phyloP scores from a whole-genome alignment of 2,329 filamentous ascomycete species.

The Teratosphaeriaceae sp. region DNA sequence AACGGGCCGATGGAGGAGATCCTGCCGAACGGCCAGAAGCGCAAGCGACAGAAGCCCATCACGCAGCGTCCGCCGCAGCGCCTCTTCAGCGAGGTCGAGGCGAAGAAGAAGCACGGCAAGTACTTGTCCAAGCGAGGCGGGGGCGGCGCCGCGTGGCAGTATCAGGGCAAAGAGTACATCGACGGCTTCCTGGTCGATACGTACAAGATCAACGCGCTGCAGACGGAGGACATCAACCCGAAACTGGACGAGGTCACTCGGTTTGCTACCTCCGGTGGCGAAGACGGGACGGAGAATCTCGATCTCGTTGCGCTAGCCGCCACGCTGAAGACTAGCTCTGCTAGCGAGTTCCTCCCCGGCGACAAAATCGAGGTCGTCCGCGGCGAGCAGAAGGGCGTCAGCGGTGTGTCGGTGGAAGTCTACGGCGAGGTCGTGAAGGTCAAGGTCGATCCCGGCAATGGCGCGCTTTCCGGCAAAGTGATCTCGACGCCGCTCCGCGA shows the following conservation, averaged over 20 bases:
- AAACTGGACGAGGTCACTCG: constrained; percentile 92
- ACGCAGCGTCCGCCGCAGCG: constrained; percentile 75
- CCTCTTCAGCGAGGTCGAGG: constrained; percentile 88
- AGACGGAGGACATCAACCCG: constrained; percentile 86
- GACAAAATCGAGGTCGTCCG: constrained; percentile 96
- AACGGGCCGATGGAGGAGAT: constrained; percentile 37
- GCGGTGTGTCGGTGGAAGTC: constrained; percentile 78
- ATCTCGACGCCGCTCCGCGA: constrained; percentile 92
- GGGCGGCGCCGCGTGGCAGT: constrained; percentile 67
- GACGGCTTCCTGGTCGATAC: constrained; percentile 93
- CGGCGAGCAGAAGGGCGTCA: constrained; percentile 87
- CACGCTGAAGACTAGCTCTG: constrained; percentile 77
- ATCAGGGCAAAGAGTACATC: constrained; percentile 82
- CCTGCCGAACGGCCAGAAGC: constrained; percentile 50
- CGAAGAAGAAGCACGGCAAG: constrained; percentile 75
- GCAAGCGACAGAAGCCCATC: constrained; percentile 55
- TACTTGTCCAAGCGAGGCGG: constrained; percentile 44
- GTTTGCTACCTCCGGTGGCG: constrained; percentile 71
- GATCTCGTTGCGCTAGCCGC: constrained; percentile 87
- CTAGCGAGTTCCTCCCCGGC: constrained; percentile 80
- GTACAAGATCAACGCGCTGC: constrained; percentile 79
- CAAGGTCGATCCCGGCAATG: constrained; percentile 61
- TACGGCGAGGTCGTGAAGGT: constrained; percentile 90
- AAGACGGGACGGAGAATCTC: constrained; percentile 89
- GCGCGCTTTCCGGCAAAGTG: constrained; percentile 70